Base-by-base conservation (phyloP, 805 yeast species). In the Ogataea trehaloabstinens region DNA sequence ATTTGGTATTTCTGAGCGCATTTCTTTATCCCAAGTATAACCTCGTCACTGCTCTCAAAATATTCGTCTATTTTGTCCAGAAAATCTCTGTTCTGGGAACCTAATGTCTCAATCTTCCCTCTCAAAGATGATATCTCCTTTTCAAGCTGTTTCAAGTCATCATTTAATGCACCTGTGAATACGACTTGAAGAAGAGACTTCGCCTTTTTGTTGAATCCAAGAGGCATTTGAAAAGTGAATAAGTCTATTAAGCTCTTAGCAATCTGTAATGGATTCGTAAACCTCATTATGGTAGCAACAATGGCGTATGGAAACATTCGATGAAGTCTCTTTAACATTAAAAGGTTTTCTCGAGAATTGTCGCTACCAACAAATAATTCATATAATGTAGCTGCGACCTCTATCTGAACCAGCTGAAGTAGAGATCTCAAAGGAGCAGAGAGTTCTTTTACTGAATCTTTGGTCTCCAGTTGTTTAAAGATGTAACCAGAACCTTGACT, bases 261-360 rank as follows among this genome's bases (percentile, higher is more conserved):
- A 19, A 91, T 80, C 29, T 82, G 76, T 63, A 89, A 78, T 2
- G 99, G 98, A 55, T 91, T 91, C 0, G 98, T 87, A 43, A 83
- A 78, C 53, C 80, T 74, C 54, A 93, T 61, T 17, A 91, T 83
- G 16, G 86, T 85, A 30, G 81, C 80, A 60, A 90, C 76, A 24
- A 91, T 56, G 2, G 74, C 65, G 59, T 91, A 93, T 0, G 98
- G 99, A 65, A 91, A 77, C 42, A 87, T 55, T 22, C 71, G 64
- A 63, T 91, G 96, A 28, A 93, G 64, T 41, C 82, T 76, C 46
- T 78, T 78, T 22, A 85, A 66, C 54, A 87, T 88, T 10, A 74
- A 71, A 51, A 83, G 80, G 50, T 85, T 67, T 50, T 87, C 96
- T 43, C 80, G 77, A 1, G 95, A 80, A 45, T 78, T 78, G 57